Conservation (phyloP, 352 stramenopile genomes). For the Blastocystis sp. region DNA sequence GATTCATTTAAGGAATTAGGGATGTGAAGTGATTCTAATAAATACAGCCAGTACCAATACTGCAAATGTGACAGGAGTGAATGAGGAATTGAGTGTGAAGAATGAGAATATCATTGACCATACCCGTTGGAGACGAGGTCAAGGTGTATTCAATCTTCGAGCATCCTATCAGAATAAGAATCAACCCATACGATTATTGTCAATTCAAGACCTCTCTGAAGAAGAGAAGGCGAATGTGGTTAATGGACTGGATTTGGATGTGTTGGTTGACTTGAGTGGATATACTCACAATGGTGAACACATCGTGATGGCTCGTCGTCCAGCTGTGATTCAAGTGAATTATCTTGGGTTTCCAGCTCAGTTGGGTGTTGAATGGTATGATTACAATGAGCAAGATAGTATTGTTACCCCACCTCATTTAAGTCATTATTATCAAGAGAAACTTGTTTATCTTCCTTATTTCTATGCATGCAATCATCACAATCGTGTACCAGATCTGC, state of each 20-base stretch:
- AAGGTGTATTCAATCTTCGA: conserved; percentile 11
- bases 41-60: not conserved
- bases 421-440: not conserved
- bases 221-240: conserved; percentile 15
- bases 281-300: conserved; percentile 29
- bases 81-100: not conserved
- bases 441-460: conserved; percentile 52
- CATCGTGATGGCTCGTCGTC: not conserved
- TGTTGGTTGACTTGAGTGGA: conserved; percentile 24
- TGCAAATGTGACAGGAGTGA: not conserved
- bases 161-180: not conserved
- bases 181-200: not conserved
- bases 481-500: conserved; percentile 22
- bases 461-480: conserved; percentile 54
- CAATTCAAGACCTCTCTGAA: not conserved
- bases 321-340: conserved; percentile 30
- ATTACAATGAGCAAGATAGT: conserved; percentile 44
- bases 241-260: not conserved
- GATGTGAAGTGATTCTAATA: conserved; percentile 48
- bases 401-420: not conserved
- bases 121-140: not conserved
- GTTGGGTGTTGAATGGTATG: not conserved
- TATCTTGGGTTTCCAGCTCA: conserved; percentile 44
- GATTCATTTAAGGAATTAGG: not conserved
- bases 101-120: not conserved